These are phyloP conservation scores for Solanum aculeatissimum DNA, from an alignment of 305 asterid species.

Conservation along the genomic window DNA sequence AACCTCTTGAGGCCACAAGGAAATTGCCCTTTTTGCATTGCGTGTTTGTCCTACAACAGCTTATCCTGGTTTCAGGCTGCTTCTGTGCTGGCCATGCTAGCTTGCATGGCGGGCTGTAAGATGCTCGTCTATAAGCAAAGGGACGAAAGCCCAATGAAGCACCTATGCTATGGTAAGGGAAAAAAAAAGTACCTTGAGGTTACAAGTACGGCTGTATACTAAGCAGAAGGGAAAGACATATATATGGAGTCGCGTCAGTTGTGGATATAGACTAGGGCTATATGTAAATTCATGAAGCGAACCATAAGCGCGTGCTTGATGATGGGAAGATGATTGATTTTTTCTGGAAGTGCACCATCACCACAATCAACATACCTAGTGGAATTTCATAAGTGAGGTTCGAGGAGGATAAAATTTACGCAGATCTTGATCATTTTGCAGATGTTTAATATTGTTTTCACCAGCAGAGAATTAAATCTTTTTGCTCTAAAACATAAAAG, in stretches of 20 bases:
- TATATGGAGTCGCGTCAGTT: not conserved
- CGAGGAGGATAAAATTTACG: too few species aligned
- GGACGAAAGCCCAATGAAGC: not conserved
- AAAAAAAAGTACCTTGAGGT: not conserved
- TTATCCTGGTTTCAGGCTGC: not conserved
- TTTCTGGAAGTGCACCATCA: too few species aligned
- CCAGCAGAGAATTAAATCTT: too few species aligned
- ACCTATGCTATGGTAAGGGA: not conserved
- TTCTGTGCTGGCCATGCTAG: not conserved
- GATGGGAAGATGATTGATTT: too few species aligned
- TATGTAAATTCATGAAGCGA: too few species aligned
- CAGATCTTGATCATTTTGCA: too few species aligned
- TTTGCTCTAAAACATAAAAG: too few species aligned
- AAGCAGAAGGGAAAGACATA: not conserved
- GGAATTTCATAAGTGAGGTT: too few species aligned
- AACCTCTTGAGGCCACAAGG: not conserved
- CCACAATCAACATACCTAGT: too few species aligned
- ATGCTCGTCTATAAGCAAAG: not conserved
- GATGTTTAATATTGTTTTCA: too few species aligned
- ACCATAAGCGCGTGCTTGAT: not conserved
- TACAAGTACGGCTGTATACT: too few species aligned
- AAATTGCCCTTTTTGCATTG: not conserved
- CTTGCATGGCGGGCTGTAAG: not conserved
- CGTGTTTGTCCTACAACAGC: not conserved
- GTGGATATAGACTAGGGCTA: not conserved